Percentiles rank a stretch among this genome's conserved stretches.
These are phyloP conservation scores for Pseudogymnoascus sp. DNA, from an alignment of 2,329 filamentous ascomycete genomes.

Conservation along the genomic window DNA sequence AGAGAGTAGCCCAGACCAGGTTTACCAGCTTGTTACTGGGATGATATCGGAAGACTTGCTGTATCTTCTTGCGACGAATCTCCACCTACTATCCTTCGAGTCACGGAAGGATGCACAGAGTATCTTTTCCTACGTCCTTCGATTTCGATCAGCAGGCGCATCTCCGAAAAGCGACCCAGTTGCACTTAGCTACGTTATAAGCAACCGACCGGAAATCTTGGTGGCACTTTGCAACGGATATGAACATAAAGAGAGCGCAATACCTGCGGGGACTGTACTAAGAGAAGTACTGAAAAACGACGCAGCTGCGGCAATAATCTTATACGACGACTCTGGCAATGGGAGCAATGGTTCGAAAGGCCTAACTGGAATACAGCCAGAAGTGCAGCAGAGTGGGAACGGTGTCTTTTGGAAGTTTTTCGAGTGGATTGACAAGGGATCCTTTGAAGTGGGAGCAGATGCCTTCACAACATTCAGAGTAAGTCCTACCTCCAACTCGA, in stretches of 20 bases:
- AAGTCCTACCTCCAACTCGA: slow-evolving; percentile 27
- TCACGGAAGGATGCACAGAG: slow-evolving; percentile 92
- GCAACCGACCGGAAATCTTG: slow-evolving; percentile 77
- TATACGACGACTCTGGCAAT: slow-evolving; percentile 79
- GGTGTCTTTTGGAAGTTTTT: slow-evolving; percentile 98
- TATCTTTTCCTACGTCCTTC: slow-evolving; percentile 90
- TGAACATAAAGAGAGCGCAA: slow-evolving; percentile 81
- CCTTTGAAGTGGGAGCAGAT: slow-evolving; percentile 93
- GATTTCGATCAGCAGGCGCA: slow-evolving; percentile 64
- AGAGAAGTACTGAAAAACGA: slow-evolving; percentile 86
- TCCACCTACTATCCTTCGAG: slow-evolving; percentile 86
- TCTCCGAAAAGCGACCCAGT: slow-evolving; percentile 66
- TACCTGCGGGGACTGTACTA: slow-evolving; percentile 81
- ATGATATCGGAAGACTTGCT: slow-evolving; percentile 87
- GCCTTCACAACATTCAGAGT: slow-evolving; percentile 96
- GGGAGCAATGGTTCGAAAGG: slow-evolving; percentile 65
- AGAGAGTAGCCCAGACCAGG: slow-evolving; percentile 78
- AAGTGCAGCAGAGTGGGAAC: slow-evolving; percentile 63
- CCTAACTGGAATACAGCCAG: slow-evolving; percentile 67
- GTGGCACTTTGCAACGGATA: slow-evolving; percentile 85
- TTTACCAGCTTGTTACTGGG: slow-evolving; percentile 74
- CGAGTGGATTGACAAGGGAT: slow-evolving; percentile 91
- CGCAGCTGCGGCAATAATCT: slow-evolving; percentile 77
- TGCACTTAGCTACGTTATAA: slow-evolving; percentile 81
- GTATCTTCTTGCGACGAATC: slow-evolving; percentile 69